Evolutionary conservation across 495 filamentous ascomycete species (phyloP), one percentile per base, ranked within the genome.

Genomic region (Ramalina intermedia): DNA sequence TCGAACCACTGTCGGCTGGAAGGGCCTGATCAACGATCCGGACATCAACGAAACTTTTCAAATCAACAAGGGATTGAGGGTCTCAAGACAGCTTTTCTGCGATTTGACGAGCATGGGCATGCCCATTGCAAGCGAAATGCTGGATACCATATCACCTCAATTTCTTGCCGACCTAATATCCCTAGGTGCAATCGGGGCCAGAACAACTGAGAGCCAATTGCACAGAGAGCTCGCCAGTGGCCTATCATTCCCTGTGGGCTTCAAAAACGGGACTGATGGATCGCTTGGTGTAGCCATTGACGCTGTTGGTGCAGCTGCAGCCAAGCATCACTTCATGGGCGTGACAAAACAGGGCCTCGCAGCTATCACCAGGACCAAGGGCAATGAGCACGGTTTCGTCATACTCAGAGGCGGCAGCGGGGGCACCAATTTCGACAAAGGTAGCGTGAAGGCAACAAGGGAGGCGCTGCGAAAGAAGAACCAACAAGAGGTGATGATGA

Each of bases 241-340:
- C 56, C 67, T 96, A 18, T 88, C 82, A 46, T 99, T 96, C 79
- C 91, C 93, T 2, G 87, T 99, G 12, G 93, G 93, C 38, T 99
- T 99, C 80, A 99, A 99, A 75, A 99, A 99, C 64, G 93, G 93
- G 49, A 99, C 93, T 24, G 93, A 99, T 63, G 93, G 93, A 17
- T 81, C 82, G 1, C 66, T 96, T 36, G 78, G 81, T 49, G 86
- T 96, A 2, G 88, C 93, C 1, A 84, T 99, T 51, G 93, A 99
- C 68, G 93, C 93, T 41, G 96, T 96, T 66, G 90, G 89, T 47
- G 84, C 93, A 17, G 91, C 95, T 12, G 80, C 74, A 59, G 85
- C 94, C 55, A 85, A 87, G 18, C 93, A 99, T 58, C 93, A 96
- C 71, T 99, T 99, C 79, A 72, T 99, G 54, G 94, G 87, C 11